These are phyloP conservation scores for Sisymbrium altissimum DNA, from an alignment of 345 rosid genomes.

Conservation along the genomic window DNA sequence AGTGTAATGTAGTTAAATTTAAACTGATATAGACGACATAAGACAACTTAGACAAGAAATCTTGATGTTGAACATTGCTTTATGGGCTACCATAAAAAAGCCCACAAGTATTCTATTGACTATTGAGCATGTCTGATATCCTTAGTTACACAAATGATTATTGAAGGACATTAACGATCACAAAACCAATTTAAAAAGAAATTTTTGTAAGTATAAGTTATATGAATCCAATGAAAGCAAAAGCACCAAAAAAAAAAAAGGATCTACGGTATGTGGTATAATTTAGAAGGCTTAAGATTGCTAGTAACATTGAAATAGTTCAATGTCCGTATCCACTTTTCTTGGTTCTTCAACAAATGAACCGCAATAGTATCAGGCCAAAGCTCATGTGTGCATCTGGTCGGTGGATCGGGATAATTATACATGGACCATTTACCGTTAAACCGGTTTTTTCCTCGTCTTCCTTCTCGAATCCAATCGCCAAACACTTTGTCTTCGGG, in stretches of 20 bases:
- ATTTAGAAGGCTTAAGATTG: conserved; percentile 76
- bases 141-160: conserved; percentile 1
- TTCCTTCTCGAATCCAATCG: conserved; percentile 71
- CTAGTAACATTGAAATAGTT: conserved; percentile 62
- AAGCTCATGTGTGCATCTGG: conserved; percentile 68
- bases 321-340: conserved; percentile 68
- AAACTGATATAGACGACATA: too few species aligned
- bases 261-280: conserved; percentile 61
- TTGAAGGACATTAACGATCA: conserved; percentile 13
- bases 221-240: not conserved
- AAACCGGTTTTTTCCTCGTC: conserved; percentile 53
- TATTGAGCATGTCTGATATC: not conserved
- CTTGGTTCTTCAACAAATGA: conserved; percentile 76
- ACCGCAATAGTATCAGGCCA: conserved; percentile 77
- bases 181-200: not conserved
- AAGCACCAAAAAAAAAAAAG: not conserved
- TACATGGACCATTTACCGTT: conserved; percentile 92
- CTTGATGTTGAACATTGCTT: not conserved
- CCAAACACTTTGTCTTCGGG: conserved; percentile 77
- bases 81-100: not conserved
- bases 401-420: conserved; percentile 60
- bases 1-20: too few species aligned
- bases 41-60: too few species aligned
- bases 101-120: not conserved
- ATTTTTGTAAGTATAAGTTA: not conserved